These are phyloP conservation scores for Colletotrichum sp. DNA, from an alignment of 2,329 filamentous ascomycete genomes.

Conservation along the genomic window DNA sequence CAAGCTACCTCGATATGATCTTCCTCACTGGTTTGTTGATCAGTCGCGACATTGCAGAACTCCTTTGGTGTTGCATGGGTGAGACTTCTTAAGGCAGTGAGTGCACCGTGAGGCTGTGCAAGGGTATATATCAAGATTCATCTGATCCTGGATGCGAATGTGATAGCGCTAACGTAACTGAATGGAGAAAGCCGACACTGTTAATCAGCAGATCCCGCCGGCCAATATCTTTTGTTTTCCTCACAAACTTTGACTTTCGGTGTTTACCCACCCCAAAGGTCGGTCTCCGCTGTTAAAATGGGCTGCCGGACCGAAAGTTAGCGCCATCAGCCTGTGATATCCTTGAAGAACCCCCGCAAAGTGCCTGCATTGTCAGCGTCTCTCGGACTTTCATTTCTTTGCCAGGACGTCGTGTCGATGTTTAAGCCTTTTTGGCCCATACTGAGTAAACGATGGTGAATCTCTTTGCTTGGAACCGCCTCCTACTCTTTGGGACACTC, in stretches of 20 bases:
- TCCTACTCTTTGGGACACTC: not conserved
- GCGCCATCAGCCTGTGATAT: not conserved
- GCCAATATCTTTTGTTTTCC: not conserved
- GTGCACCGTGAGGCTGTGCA: not conserved
- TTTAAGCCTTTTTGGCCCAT: not conserved
- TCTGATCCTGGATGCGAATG: not conserved
- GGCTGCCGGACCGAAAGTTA: not conserved
- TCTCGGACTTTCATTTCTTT: not conserved
- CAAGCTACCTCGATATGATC: not conserved
- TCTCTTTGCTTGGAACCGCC: not conserved
- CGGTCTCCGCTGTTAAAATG: not conserved
- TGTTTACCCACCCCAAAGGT: not conserved
- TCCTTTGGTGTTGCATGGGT: not conserved
- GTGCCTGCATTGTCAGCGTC: not conserved
- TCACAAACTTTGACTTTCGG: not conserved
- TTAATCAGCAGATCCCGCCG: not conserved
- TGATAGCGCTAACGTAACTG: not conserved
- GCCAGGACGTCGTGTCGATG: not conserved
- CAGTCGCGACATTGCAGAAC: not conserved
- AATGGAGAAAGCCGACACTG: not conserved
- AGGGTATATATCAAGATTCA: not conserved
- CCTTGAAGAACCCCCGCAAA: not conserved
- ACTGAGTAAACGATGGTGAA: not conserved
- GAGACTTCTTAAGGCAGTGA: not conserved
- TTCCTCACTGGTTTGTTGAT: not conserved